A percentile compares a stretch with the other conserved stretches of the same genome.
Evolutionary conservation across 495 filamentous ascomycete genomes (phyloP).

Genomic region (Articulospora tetracladia): DNA sequence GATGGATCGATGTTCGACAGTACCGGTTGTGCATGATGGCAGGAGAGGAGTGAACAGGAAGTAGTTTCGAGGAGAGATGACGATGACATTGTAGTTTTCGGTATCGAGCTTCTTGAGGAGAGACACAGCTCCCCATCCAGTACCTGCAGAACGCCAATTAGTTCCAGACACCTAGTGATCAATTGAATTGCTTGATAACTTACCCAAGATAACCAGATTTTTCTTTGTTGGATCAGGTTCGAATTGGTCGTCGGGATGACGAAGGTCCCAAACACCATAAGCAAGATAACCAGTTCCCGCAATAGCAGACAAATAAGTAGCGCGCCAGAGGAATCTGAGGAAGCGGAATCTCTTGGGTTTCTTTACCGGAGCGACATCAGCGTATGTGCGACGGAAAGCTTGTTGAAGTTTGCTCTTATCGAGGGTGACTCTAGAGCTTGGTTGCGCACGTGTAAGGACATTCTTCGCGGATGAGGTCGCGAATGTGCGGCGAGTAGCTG

Average conservation of each 20-base stretch:
- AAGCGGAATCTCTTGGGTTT: slow-evolving; percentile 32
- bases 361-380: slow-evolving; percentile 27
- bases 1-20: slow-evolving; percentile 97
- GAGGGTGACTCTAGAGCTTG: slow-evolving; percentile 11
- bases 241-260: slow-evolving; percentile 77
- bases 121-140: slow-evolving; percentile 95
- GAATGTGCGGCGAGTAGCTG: slow-evolving; percentile 8
- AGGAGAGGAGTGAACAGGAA: slow-evolving; percentile 99
- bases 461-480: slow-evolving; percentile 7
- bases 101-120: slow-evolving; percentile 98
- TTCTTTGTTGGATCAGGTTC: slow-evolving; percentile 87
- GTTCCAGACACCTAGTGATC: not conserved
- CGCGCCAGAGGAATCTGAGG: slow-evolving; percentile 71
- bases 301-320: slow-evolving; percentile 66
- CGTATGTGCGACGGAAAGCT: slow-evolving; percentile 21
- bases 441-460: slow-evolving; percentile 16
- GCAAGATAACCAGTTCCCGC: slow-evolving; percentile 64
- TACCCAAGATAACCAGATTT: slow-evolving; percentile 94
- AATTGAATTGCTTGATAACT: slow-evolving; percentile 26
- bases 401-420: slow-evolving; percentile 18
- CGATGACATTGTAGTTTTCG: slow-evolving; percentile 96
- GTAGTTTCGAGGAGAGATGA: slow-evolving; percentile 96
- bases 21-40: slow-evolving; percentile 93
- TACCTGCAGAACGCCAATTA: slow-evolving; percentile 51
- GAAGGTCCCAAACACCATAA: slow-evolving; percentile 76